Percentiles rank a stretch among this genome's conserved stretches.
Evolutionary conservation across 495 filamentous ascomycete species (phyloP).

Genomic region (Neurospora sp.): DNA sequence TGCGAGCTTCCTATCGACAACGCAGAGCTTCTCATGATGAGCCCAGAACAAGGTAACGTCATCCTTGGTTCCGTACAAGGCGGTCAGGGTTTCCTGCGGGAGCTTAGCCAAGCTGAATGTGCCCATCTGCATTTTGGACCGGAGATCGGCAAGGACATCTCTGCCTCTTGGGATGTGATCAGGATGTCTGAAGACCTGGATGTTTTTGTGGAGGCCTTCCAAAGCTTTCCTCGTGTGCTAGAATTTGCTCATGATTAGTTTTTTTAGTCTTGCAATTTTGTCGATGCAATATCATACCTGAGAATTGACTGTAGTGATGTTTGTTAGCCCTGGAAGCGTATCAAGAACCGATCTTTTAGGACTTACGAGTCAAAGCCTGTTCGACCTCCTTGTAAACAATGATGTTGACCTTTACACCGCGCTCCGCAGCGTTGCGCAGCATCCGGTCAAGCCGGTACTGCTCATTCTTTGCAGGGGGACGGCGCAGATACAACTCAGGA

Average conservation of each 20-base stretch:
- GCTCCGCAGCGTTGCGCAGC: slow-evolving; percentile 76
- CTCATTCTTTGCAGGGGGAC: slow-evolving; percentile 73
- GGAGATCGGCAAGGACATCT: slow-evolving; percentile 29
- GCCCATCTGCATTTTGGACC: slow-evolving; percentile 34
- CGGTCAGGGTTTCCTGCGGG: slow-evolving; percentile 56
- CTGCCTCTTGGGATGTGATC: slow-evolving; percentile 75
- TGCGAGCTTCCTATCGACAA: slow-evolving; percentile 68
- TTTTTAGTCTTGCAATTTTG: not conserved
- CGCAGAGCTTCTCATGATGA: slow-evolving; percentile 87
- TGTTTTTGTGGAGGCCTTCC: slow-evolving; percentile 74
- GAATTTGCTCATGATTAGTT: not conserved
- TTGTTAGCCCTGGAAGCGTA: not conserved
- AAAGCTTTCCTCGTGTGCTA: slow-evolving; percentile 76
- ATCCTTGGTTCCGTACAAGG: slow-evolving; percentile 68
- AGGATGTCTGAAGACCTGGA: slow-evolving; percentile 84
- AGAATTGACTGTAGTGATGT: slow-evolving; percentile 54
- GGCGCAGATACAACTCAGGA: slow-evolving; percentile 79
- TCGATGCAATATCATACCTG: slow-evolving; percentile 16
- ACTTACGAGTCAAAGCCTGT: slow-evolving; percentile 76
- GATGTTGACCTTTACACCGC: slow-evolving; percentile 78
- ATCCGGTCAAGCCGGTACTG: slow-evolving; percentile 83
- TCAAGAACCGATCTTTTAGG: not conserved
- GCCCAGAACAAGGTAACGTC: slow-evolving; percentile 88
- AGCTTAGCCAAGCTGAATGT: slow-evolving; percentile 44
- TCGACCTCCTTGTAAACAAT: slow-evolving; percentile 96